A percentile compares a stretch with the other conserved stretches of the same genome.
phyloP scores from a whole-genome alignment of 2,329 filamentous ascomycete genomes.

The Plenodomus biglobosus region DNA sequence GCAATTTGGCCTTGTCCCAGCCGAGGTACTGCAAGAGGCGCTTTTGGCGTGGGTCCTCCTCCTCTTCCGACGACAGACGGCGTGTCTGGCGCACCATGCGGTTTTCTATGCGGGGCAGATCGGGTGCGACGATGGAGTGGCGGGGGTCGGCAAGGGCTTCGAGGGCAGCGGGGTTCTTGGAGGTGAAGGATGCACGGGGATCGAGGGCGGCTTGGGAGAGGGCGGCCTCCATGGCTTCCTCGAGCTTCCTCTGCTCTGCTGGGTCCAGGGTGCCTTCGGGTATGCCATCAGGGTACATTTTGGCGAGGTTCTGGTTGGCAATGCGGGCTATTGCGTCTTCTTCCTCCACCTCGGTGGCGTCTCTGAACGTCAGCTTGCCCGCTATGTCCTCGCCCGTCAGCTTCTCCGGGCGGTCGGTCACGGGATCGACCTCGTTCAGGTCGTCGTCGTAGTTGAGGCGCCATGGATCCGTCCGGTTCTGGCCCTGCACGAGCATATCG shows the following conservation, averaged over 20 bases:
- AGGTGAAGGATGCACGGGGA: constrained; percentile 50
- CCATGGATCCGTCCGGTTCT: constrained; percentile 71
- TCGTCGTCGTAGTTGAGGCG: constrained; percentile 71
- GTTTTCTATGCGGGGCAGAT: constrained; percentile 51
- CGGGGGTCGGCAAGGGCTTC: constrained; percentile 53
- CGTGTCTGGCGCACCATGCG: constrained; percentile 41
- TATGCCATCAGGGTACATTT: constrained; percentile 40
- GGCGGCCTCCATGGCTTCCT: constrained; percentile 36
- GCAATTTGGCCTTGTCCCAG: constrained; percentile 52
- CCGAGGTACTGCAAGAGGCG: constrained; percentile 61
- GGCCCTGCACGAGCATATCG: constrained; percentile 74
- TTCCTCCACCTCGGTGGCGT: constrained; percentile 37
- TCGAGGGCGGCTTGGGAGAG: constrained; percentile 42
- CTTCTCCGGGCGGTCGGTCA: constrained; percentile 65
- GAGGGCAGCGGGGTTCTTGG: constrained; percentile 52
- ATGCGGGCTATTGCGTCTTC: constrained; percentile 35
- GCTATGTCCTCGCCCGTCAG: constrained; percentile 24
- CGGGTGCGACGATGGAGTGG: constrained; percentile 51
- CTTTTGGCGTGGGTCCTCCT: constrained; percentile 52
- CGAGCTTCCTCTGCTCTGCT: constrained; percentile 18
- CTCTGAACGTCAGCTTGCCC: constrained; percentile 26
- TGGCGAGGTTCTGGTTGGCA: constrained; percentile 40
- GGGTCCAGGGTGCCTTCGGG: constrained; percentile 31
- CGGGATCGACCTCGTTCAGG: constrained; percentile 73
- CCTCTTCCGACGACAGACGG: constrained; percentile 38